Conservation (phyloP, 345 rosid species). For the Salix suchowensis region DNA sequence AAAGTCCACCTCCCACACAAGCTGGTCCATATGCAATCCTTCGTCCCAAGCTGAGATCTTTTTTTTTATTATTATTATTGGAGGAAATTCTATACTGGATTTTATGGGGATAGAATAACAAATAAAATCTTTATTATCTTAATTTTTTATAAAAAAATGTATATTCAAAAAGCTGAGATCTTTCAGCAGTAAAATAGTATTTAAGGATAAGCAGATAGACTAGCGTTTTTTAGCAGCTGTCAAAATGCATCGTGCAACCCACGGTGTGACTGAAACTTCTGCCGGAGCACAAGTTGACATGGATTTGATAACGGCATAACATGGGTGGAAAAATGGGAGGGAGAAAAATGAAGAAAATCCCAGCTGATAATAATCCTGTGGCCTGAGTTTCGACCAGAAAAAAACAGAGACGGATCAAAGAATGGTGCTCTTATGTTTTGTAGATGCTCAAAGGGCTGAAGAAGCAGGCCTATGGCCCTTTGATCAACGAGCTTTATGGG, state of each 20-base stretch:
- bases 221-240: conserved; percentile 9
- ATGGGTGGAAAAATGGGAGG: neutral
- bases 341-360: neutral
- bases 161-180: neutral
- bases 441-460: neutral
- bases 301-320: neutral
- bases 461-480: neutral
- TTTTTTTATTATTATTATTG: neutral
- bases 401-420: no score
- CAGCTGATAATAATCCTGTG: neutral
- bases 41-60: neutral
- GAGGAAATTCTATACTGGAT: no score
- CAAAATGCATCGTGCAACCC: conserved; percentile 20
- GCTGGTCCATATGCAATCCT: neutral
- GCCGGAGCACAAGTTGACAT: neutral
- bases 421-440: neutral
- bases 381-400: neutral
- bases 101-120: no score
- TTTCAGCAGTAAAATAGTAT: neutral
- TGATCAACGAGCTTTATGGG: neutral
- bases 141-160: no score
- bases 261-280: neutral
- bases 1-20: neutral
- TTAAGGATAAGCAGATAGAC: conserved; percentile 14
- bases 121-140: no score